Conservation (phyloP, 2,329 filamentous ascomycete genomes). For the Cladosporium cucumerinum region DNA sequence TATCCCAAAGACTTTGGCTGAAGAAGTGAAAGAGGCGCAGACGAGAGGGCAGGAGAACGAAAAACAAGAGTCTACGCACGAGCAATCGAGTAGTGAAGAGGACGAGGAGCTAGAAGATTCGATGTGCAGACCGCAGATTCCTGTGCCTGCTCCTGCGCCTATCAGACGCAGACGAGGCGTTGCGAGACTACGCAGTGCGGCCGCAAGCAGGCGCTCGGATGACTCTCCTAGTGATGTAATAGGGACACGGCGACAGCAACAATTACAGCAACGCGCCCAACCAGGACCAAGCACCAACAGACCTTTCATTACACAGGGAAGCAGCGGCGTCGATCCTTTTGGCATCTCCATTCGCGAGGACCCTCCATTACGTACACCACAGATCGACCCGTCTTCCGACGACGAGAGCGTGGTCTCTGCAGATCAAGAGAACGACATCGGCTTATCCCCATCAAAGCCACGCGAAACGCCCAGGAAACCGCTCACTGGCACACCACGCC, state of each 20-base stretch:
- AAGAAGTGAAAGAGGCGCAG: constrained; percentile 52
- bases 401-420: constrained; percentile 36
- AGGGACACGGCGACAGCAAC: constrained; percentile 19
- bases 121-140: constrained; percentile 18
- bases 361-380: constrained; percentile 9
- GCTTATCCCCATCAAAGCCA: constrained; percentile 37
- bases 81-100: constrained; percentile 9
- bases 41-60: constrained; percentile 41
- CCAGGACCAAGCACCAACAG: constrained; percentile 14
- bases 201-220: constrained; percentile 22
- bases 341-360: constrained; percentile 7
- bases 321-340: constrained; percentile 13
- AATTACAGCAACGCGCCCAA: neutral
- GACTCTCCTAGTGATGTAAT: constrained; percentile 26
- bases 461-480: constrained; percentile 32
- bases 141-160: constrained; percentile 23
- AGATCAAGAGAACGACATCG: constrained; percentile 51
- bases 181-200: constrained; percentile 25
- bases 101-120: constrained; percentile 20
- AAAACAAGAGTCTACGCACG: constrained; percentile 9
- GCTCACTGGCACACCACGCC: constrained; percentile 27
- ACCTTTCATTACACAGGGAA: constrained; percentile 27
- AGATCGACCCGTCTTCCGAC: constrained; percentile 22
- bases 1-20: constrained; percentile 46
- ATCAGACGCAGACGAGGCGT: constrained; percentile 27